phyloP scores from a whole-genome alignment of 2,329 filamentous ascomycete genomes.

The Akanthomyces muscarius region DNA sequence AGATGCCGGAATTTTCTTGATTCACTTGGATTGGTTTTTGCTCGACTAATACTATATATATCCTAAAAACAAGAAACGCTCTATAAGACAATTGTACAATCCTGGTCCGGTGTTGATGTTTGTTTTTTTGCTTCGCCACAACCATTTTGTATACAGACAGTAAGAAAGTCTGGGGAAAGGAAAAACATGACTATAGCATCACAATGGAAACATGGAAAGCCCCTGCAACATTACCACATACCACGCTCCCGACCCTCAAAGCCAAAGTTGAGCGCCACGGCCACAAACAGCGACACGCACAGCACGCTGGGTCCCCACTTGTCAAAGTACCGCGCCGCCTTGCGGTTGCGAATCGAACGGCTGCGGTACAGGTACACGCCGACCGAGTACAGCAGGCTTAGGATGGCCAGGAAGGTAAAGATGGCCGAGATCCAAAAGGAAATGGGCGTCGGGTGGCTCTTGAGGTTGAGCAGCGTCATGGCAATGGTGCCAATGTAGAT shows the following conservation, averaged over 20 bases:
- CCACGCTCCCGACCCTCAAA: slow-evolving; percentile 64
- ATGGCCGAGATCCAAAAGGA: slow-evolving; percentile 67
- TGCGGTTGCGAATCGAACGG: slow-evolving; percentile 74
- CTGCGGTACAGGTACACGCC: slow-evolving; percentile 86
- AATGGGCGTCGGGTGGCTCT: slow-evolving; percentile 50
- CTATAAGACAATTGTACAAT: neutral
- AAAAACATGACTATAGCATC: neutral
- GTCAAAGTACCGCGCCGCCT: slow-evolving; percentile 89
- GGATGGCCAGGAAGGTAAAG: slow-evolving; percentile 77
- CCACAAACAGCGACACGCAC: slow-evolving; percentile 67
- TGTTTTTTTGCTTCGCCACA: neutral
- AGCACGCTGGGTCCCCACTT: slow-evolving; percentile 77
- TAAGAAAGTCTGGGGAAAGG: neutral
- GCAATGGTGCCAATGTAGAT: slow-evolving; percentile 91
- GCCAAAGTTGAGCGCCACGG: slow-evolving; percentile 75
- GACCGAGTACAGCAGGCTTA: slow-evolving; percentile 78
- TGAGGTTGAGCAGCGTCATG: slow-evolving; percentile 78
- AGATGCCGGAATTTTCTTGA: too few relatives aligned
- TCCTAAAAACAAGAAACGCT: slow-evolving; percentile 4
- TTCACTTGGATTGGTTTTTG: neutral
- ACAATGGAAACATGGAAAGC: neutral
- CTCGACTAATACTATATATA: neutral
- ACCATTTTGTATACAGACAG: slow-evolving; percentile 2
- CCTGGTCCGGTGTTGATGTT: neutral
- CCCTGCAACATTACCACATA: slow-evolving; percentile 41